These are phyloP conservation scores for Prunus padus DNA, from an alignment of 306 rosid genomes.

Conservation along the genomic window DNA sequence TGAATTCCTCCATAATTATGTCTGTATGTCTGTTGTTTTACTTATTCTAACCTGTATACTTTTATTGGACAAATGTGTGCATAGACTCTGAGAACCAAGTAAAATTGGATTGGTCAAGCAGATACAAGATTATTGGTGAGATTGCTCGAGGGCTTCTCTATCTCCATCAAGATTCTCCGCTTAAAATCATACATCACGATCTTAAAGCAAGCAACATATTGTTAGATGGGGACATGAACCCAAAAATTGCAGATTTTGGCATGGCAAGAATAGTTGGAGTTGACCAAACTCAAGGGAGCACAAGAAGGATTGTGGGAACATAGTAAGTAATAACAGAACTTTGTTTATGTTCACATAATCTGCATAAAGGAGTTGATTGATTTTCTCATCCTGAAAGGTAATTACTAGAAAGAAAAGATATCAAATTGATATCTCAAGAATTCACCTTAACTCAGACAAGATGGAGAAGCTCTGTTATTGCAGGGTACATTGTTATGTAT, in stretches of 20 bases:
- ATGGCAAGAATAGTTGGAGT: conserved; percentile 33
- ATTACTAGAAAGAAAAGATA: background rate
- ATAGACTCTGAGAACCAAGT: conserved; percentile 25
- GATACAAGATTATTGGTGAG: conserved; percentile 35
- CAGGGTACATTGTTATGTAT: no score
- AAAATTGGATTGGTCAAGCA: conserved; percentile 39
- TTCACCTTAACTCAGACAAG: no score
- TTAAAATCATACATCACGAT: conserved; percentile 40
- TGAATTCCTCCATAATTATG: no score
- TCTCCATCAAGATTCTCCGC: conserved; percentile 42
- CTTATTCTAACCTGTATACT: background rate
- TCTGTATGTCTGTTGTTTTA: no score
- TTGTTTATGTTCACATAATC: background rate
- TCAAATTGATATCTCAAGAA: no score
- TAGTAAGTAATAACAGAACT: background rate
- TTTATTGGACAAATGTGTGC: background rate
- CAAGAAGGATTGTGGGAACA: background rate
- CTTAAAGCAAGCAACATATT: conserved; percentile 42
- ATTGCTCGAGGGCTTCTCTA: conserved; percentile 35
- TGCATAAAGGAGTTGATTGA: no score
- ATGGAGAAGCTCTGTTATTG: no score
- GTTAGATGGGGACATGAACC: conserved; percentile 37
- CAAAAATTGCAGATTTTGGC: conserved; percentile 52
- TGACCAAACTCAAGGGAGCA: background rate
- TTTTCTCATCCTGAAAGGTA: no score